These are phyloP conservation scores for Symbiodinium natans DNA, from an alignment of 73 alveolate species.

Conservation along the genomic window DNA sequence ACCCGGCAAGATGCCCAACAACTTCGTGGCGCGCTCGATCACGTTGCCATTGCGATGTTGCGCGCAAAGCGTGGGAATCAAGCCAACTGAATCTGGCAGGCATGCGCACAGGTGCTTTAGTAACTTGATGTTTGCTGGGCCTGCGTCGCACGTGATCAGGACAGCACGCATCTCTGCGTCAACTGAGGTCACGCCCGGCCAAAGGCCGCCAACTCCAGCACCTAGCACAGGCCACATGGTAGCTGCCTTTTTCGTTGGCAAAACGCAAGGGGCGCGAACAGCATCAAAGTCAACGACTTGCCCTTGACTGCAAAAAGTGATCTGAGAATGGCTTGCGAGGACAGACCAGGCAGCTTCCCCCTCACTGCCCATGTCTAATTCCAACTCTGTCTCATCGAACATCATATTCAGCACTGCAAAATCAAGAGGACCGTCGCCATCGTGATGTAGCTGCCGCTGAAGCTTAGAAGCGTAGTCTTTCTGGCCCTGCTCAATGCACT, in stretches of 20 bases:
- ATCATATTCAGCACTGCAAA: background rate
- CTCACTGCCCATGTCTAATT: background rate
- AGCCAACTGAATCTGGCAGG: background rate
- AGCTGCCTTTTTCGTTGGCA: slow-evolving; percentile 3
- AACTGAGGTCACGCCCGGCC: slow-evolving; percentile 9
- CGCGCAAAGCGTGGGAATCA: background rate
- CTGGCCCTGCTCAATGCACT: background rate
- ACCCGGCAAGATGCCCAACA: background rate
- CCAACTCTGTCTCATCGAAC: slow-evolving; percentile 23
- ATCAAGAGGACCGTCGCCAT: background rate
- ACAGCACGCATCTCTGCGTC: background rate
- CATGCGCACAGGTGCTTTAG: background rate
- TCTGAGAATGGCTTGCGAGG: background rate
- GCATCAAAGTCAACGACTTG: background rate
- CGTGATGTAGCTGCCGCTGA: background rate
- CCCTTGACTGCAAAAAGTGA: background rate
- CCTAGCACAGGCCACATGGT: slow-evolving; percentile 23
- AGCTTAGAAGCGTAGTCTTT: background rate
- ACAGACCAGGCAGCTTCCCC: slow-evolving; percentile 40
- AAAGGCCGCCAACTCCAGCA: slow-evolving; percentile 24
- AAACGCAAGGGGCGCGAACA: background rate
- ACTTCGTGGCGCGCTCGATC: slow-evolving; percentile 2
- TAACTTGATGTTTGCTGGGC: background rate
- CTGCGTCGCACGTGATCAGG: slow-evolving; percentile 22
- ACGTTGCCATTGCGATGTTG: slow-evolving; percentile 32